A percentile compares a stretch with the other conserved stretches of the same genome.
Evolutionary conservation across 805 yeast genomes (phyloP).

Genomic region (Isabelozyma pseudorhagii): DNA sequence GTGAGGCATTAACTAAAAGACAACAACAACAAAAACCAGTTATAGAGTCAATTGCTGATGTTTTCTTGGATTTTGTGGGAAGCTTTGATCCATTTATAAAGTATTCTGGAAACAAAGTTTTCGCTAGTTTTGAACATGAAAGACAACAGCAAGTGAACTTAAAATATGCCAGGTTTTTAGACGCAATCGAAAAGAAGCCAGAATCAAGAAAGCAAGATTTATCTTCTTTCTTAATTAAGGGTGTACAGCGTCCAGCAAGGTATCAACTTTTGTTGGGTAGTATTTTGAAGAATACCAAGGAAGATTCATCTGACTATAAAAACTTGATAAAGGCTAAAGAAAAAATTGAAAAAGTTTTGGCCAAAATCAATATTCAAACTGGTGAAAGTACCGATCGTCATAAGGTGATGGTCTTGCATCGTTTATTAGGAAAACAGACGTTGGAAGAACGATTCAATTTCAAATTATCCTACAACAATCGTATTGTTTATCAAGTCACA

Average conservation of each 20-base stretch:
- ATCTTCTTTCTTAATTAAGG: conserved; percentile 89
- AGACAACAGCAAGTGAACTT: conserved; percentile 89
- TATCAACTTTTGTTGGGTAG: conserved; percentile 83
- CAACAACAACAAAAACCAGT: conserved; percentile 80
- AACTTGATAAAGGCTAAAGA: conserved; percentile 71
- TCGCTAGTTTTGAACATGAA: conserved; percentile 93
- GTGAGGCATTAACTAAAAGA: conserved; percentile 84
- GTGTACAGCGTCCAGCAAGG: conserved; percentile 93
- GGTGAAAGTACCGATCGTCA: conserved; percentile 94
- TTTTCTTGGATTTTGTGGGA: conserved; percentile 78
- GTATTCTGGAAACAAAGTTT: conserved; percentile 92
- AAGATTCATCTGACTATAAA: conserved; percentile 69
- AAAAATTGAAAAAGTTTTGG: conserved; percentile 70
- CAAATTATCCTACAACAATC: conserved; percentile 75
- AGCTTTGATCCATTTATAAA: conserved; percentile 88
- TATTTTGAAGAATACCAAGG: conserved; percentile 75
- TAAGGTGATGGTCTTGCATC: conserved; percentile 71
- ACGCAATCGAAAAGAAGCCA: conserved; percentile 80
- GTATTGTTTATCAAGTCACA: conserved; percentile 78
- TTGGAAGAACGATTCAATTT: conserved; percentile 83
- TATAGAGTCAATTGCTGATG: conserved; percentile 82
- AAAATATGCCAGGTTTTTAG: conserved; percentile 88
- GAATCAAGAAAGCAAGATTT: conserved; percentile 88
- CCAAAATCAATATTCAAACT: conserved; percentile 77
- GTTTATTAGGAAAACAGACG: conserved; percentile 62